Evolutionary conservation across 2,329 filamentous ascomycete genomes (phyloP), one percentile per base, ranked within the genome.

Genomic region (Aotearoamyces nothofagi): DNA sequence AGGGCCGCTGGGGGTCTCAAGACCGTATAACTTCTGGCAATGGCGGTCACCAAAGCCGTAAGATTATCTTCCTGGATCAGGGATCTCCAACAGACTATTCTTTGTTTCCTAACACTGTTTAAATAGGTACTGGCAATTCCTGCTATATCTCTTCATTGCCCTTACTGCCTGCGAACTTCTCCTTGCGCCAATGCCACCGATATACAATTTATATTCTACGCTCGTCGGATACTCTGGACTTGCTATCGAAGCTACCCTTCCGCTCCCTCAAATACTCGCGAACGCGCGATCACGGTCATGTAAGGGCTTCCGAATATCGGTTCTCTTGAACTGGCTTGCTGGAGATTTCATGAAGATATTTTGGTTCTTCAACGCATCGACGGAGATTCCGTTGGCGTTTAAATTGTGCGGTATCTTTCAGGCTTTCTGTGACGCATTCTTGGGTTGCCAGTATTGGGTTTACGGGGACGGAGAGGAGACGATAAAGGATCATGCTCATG

Each of bases 261-360:
- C 81, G 3, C 60, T 90, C 8, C 81, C 81, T 1, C 81, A 92
- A 53, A 74, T 90, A 16, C 46, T 81, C 27, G 58, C 78, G 24
- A 90, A 90, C 48, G 60, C 66, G 37, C 65, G 67, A 17, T 63
- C 69, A 4, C 61, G 66, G 34, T 82, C 78, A 2, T 83, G 77
- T 58, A 77, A 72, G 50, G 81, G 81, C 5, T 83, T 92, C 53
- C 66, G 81, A 10, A 47, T 83, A 8, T 82, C 75, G 5, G 74
- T 92, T 4, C 57, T 90, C 33, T 67, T 62, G 15, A 83, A 75
- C 50, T 92, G 81, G 81, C 58, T 92, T 30, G 56, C 77, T 3
- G 81, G 81, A 36, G 81, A 92, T 52, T 61, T 68, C 6, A 83
- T 90, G 74, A 92, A 92, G 63, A 78, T 87, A 65, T 79, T 83